Evolutionary conservation across 2,329 filamentous ascomycete species (phyloP), one percentile per base, ranked within the genome.

Genomic region (Colletotrichum sp.): DNA sequence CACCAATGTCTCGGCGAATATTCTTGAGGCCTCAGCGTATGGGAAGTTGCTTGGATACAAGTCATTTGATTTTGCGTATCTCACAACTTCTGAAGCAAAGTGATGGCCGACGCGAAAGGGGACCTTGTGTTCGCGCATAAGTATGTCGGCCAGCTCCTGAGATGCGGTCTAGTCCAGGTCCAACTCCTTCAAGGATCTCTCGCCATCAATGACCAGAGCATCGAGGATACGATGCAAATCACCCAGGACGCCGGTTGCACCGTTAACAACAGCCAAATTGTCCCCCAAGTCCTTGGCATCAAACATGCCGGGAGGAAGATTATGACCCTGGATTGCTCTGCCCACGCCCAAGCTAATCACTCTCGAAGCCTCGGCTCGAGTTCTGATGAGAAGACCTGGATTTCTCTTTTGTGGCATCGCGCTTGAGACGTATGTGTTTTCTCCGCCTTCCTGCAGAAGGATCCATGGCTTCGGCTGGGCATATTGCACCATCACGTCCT

Each of bases 351-450:
- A 47, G 11, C 55, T 64, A 7, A 72, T 24, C 4, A 74, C 69
- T 11, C 69, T 15, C n/a, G 72, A 72, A 18, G 72, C 69, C 27
- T 74, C 69, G 0, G 69, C 57, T 9, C 72, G 55, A 5, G 34
- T 43, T 31, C 54, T 59, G 3, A 67, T 72, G 6, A 74, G 63
- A 0, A 74, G 55, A 3, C 72, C 72, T 1, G 72, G 72, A 2
- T 74, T 74, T 4, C 72, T 57, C 54, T 74, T 74, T 38, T 74
- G 72, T 24, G 72, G 69, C 69, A 74, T 74, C 0, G 72, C 72
- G 47, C 72, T 74, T 4, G 72, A 74, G 55, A 68, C 72, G 2
- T 74, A 74, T 2, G 72, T 74, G 43, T 74, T 74, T 1, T 64
- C 62, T 7, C 69, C 69, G 15, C 72, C 72, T 16, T 74, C 72